Conservation (phyloP, 2,329 filamentous ascomycete species). For the Diaporthe vaccinii region DNA sequence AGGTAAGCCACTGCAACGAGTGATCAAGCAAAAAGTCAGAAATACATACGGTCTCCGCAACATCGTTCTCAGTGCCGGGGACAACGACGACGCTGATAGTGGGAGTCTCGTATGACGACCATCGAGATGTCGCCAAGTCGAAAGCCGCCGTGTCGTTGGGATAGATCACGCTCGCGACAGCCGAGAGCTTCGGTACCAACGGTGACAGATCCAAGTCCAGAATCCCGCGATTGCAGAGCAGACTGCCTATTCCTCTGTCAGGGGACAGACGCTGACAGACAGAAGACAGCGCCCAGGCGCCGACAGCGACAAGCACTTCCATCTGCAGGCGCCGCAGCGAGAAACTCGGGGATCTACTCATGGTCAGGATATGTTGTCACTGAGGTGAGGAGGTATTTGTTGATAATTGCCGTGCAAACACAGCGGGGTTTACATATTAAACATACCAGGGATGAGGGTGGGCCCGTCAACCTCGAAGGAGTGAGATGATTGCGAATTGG, state of each 20-base stretch:
- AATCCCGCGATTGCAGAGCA: neutral
- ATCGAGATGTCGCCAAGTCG: slow-evolving; percentile 54
- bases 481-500: neutral
- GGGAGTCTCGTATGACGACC: slow-evolving; percentile 60
- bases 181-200: slow-evolving; percentile 2
- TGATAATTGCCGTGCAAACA: neutral
- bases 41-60: slow-evolving; percentile 59
- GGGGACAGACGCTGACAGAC: neutral
- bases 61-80: slow-evolving; percentile 62
- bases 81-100: slow-evolving; percentile 61
- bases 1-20: neutral
- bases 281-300: slow-evolving; percentile 17
- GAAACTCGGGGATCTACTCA: neutral
- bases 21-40: slow-evolving; percentile 28
- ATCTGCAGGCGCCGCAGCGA: slow-evolving; percentile 19
- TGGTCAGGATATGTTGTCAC: neutral
- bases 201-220: neutral
- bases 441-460: neutral
- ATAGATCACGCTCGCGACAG: slow-evolving; percentile 24
- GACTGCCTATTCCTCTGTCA: neutral
- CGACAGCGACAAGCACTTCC: slow-evolving; percentile 8
- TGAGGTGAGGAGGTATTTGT: neutral
- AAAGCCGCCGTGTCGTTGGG: slow-evolving; percentile 49
- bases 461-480: neutral
- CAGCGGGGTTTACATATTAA: neutral